phyloP scores from a whole-genome alignment of 768 basidiomycete genomes.

The Hypholoma fasciculare region DNA sequence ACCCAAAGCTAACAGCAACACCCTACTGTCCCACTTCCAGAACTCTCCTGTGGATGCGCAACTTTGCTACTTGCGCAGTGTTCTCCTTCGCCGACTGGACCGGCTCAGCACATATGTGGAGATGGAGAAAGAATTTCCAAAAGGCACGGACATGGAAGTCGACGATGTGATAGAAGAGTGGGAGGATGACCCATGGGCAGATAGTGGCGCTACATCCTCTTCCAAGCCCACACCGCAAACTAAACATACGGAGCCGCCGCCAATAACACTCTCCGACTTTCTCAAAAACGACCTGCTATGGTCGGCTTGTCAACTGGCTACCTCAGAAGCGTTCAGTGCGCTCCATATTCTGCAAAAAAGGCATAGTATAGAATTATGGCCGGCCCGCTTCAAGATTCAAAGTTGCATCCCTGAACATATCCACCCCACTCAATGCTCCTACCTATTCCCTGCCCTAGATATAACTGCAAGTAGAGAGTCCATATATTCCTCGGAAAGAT shows the following conservation, averaged over 20 bases:
- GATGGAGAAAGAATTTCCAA: slow-evolving; percentile 46
- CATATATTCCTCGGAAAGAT: slow-evolving; percentile 27
- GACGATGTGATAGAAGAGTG: slow-evolving; percentile 64
- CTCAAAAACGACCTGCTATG: slow-evolving; percentile 57
- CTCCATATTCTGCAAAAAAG: slow-evolving; percentile 57
- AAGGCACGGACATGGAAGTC: slow-evolving; percentile 31
- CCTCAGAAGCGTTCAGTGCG: slow-evolving; percentile 55
- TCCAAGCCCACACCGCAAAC: slow-evolving; percentile 29
- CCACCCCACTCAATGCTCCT: slow-evolving; percentile 59
- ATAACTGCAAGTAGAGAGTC: slow-evolving; percentile 44
- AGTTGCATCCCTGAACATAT: slow-evolving; percentile 74
- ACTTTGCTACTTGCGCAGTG: slow-evolving; percentile 60
- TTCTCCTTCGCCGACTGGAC: slow-evolving; percentile 71
- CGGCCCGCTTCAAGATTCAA: slow-evolving; percentile 68
- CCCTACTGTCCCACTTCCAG: slow-evolving; percentile 55
- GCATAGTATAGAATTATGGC: slow-evolving; percentile 62
- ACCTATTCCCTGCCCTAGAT: slow-evolving; percentile 67
- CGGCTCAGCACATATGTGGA: slow-evolving; percentile 72
- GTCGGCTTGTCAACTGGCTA: slow-evolving; percentile 66
- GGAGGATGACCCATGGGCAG: slow-evolving; percentile 81
- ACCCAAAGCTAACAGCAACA: slow-evolving; percentile 16
- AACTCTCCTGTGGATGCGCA: slow-evolving; percentile 60
- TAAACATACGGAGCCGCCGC: slow-evolving; percentile 31
- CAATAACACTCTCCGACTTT: slow-evolving; percentile 63
- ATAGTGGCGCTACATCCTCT: slow-evolving; percentile 29